phyloP scores from a whole-genome alignment of 306 rosid species.

The Neltuma alba region DNA sequence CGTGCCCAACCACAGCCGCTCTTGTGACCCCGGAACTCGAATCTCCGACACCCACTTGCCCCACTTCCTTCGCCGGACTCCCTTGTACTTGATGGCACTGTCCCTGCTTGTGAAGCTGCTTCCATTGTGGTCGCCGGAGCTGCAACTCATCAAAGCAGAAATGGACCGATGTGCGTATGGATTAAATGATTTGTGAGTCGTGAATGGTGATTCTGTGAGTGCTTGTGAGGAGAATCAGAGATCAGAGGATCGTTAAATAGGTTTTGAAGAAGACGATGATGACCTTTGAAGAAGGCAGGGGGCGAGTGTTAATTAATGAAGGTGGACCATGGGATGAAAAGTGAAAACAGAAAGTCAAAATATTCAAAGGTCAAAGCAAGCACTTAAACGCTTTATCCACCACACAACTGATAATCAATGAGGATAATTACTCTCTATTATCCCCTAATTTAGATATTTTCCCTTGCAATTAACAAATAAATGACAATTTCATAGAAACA shows the following conservation, averaged over 20 bases:
- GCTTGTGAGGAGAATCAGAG: background rate
- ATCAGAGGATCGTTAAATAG: background rate
- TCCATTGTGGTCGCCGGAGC: background rate
- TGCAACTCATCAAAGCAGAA: background rate
- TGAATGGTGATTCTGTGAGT: no score
- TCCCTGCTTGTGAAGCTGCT: background rate
- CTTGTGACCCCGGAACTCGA: slow-evolving; percentile 70
- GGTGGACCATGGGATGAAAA: background rate
- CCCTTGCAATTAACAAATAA: no score
- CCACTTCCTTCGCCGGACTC: slow-evolving; percentile 83
- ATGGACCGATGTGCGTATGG: background rate
- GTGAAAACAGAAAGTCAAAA: background rate
- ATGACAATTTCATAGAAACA: no score
- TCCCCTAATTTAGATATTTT: no score
- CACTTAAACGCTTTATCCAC: no score
- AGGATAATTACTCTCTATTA: no score
- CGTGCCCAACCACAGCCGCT: slow-evolving; percentile 80
- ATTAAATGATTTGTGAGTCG: no score
- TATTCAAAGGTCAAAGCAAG: background rate
- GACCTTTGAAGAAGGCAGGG: background rate
- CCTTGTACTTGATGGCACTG: slow-evolving; percentile 52
- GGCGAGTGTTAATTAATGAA: background rate
- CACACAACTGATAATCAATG: no score
- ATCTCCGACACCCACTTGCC: slow-evolving; percentile 96
- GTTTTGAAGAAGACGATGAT: background rate